These are phyloP conservation scores for Lactuca sativa DNA, from an alignment of 129 eudicot species.

Conservation along the genomic window DNA sequence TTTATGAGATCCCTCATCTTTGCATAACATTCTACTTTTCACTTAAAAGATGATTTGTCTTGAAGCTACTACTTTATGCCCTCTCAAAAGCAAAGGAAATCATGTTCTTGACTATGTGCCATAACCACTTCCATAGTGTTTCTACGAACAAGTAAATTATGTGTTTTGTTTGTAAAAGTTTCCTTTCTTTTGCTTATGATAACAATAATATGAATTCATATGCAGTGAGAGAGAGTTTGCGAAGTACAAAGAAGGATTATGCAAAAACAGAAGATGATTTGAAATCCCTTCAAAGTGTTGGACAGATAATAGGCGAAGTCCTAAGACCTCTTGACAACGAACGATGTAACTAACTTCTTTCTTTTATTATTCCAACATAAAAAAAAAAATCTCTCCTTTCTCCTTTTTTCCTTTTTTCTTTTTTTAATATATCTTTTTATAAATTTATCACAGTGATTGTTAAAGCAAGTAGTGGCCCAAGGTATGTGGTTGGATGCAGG, in stretches of 20 bases:
- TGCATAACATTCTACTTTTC: background rate
- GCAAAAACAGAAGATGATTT: slow-evolving; percentile 97
- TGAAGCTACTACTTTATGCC: background rate
- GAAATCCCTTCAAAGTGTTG: slow-evolving; percentile 99
- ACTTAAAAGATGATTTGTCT: background rate
- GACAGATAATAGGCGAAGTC: slow-evolving; percentile 97
- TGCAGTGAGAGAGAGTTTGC: slow-evolving; percentile 73
- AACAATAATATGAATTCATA: background rate
- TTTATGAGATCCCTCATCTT: background rate
- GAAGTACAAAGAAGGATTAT: slow-evolving; percentile 77
- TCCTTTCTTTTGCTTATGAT: background rate
- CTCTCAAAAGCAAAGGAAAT: background rate
- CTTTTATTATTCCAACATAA: background rate
- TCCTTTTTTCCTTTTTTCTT: background rate
- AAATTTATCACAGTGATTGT: slow-evolving; percentile 67
- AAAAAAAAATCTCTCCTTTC: background rate
- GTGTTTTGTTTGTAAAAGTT: too few relatives aligned
- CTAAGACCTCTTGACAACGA: slow-evolving; percentile 93
- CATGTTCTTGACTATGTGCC: background rate
- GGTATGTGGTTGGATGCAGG: slow-evolving; percentile 98
- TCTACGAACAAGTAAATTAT: background rate
- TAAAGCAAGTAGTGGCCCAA: slow-evolving; percentile 98
- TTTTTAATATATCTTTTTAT: background rate
- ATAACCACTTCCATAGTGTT: background rate
- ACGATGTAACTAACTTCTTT: slow-evolving; percentile 54